Base-by-base conservation (phyloP, 2,329 filamentous ascomycete genomes). In the Zymoseptoria pseudotritici region DNA sequence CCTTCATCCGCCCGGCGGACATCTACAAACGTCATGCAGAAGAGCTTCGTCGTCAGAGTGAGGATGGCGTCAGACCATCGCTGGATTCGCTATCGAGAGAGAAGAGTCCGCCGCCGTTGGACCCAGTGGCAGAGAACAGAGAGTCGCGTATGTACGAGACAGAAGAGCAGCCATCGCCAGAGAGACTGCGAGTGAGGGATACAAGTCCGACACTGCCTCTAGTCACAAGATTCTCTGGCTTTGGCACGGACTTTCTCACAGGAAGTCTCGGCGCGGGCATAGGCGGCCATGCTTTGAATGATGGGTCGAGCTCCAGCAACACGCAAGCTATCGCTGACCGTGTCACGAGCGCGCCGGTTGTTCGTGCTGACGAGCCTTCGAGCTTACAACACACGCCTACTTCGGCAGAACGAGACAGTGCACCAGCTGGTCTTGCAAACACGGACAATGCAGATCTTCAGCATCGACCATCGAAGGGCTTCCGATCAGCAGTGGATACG, bases 11-110 rank as follows among this genome's bases (percentile, higher is more conserved):
- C 46, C 89, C 90, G 1, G 83, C 87, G 11, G 90, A 95, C 65
- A 87, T 92, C 50, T 92, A 93, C 72, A 87, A 83, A 69, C 84
- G 87, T 5, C 80, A 87, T 72, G 83, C 83, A 56, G 86, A 90
- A 65, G 87, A 89, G 62, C 81, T 76, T 65, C 80, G 83, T 65
- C 76, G 80, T 46, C 78, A 79, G 58, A 84, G 83, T 1, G 73
- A 83, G 59, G 86, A 87, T 1, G 82, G 82, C 9, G 75, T 79
- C 20, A 77, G 83, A 56, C 82, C 83, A 4, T 85, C 80, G 63
- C 70, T 83, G 60, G 84, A 86, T 64, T 79, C 80, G 21, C 53
- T 68, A 49, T 55, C 50, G 58, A 65, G 22, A 58, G 59, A 54
- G 29, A 60, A 54, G 24, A 51, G 22, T 53, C 22, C 55, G 9